Evolutionary conservation across 495 filamentous ascomycete species (phyloP).

Genomic region (Talaromyces nanjingensis): DNA sequence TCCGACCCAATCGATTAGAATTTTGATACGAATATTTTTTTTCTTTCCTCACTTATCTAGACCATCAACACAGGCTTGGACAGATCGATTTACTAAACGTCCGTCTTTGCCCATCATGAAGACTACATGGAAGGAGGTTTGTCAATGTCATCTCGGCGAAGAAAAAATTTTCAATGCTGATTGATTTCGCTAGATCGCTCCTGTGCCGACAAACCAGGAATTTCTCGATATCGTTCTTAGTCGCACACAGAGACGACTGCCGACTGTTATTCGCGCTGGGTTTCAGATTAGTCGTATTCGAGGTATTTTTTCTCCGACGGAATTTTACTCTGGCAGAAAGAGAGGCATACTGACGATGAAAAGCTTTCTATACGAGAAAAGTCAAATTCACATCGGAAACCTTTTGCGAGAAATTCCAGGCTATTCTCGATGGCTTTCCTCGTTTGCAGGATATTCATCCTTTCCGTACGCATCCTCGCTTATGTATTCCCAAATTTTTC

Average conservation of each 20-base stretch:
- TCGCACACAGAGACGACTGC: conserved; percentile 86
- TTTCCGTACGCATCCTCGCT: conserved; percentile 65
- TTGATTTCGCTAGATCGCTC: conserved; percentile 56
- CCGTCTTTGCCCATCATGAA: conserved; percentile 49
- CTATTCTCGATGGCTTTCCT: conserved; percentile 88
- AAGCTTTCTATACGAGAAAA: conserved; percentile 92
- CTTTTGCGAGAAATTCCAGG: conserved; percentile 84
- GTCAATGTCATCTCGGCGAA: background rate
- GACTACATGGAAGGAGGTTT: conserved; percentile 64
- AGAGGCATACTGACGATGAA: conserved; percentile 10
- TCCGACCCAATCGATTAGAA: conserved; percentile 8
- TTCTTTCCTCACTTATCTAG: background rate
- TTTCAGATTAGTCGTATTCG: conserved; percentile 96
- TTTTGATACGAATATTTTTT: conserved; percentile 13
- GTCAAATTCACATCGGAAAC: conserved; percentile 99
- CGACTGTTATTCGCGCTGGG: conserved; percentile 90
- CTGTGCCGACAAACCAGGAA: conserved; percentile 89
- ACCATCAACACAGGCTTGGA: background rate
- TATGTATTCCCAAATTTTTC: conserved; percentile 12
- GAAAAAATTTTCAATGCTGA: conserved; percentile 16
- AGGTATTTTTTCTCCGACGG: conserved; percentile 32
- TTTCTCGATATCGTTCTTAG: conserved; percentile 96
- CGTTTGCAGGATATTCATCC: conserved; percentile 93
- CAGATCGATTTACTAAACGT: background rate
- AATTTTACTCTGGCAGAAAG: background rate